Conservation (phyloP, 768 basidiomycete genomes). For the Boletus rubropictus region DNA sequence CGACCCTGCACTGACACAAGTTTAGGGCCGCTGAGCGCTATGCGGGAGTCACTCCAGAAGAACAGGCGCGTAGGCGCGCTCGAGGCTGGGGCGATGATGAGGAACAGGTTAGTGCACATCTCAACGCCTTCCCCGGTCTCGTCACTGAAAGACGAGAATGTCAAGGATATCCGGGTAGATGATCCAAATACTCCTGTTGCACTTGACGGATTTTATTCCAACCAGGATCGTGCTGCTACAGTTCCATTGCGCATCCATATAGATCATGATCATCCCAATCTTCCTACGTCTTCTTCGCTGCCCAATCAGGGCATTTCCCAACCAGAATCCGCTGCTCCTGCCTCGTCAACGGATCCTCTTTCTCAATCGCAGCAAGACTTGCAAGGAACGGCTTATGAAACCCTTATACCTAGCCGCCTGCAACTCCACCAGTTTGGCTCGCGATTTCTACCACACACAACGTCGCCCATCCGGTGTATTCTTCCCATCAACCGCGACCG, state of each 20-base stretch:
- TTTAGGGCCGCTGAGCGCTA: conserved; percentile 81
- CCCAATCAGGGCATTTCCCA: background rate
- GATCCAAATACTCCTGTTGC: background rate
- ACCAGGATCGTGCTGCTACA: conserved; percentile 11
- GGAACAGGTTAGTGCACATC: conserved; percentile 14
- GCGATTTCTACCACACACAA: conserved; percentile 77
- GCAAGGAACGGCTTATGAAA: conserved; percentile 42
- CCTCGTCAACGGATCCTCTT: conserved; percentile 22
- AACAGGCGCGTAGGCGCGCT: conserved; percentile 48
- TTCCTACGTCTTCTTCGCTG: conserved; percentile 13
- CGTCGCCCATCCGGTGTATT: conserved; percentile 66
- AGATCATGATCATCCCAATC: conserved; percentile 29
- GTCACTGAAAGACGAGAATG: conserved; percentile 3
- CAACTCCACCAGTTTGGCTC: conserved; percentile 77
- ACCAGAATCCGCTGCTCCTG: conserved; percentile 9
- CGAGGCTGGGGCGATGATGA: conserved; percentile 65
- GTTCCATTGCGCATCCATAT: conserved; percentile 42
- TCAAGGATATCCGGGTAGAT: conserved; percentile 16
- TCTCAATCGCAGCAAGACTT: conserved; percentile 30
- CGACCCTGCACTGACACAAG: conserved; percentile 1
- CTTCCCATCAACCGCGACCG: conserved; percentile 62
- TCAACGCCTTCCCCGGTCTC: background rate
- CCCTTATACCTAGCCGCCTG: conserved; percentile 57
- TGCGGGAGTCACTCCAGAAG: conserved; percentile 55
- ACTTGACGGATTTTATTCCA: conserved; percentile 4